Conservation (phyloP, 1,284 basidiomycete species). For the Exsudoporus floridanus region DNA sequence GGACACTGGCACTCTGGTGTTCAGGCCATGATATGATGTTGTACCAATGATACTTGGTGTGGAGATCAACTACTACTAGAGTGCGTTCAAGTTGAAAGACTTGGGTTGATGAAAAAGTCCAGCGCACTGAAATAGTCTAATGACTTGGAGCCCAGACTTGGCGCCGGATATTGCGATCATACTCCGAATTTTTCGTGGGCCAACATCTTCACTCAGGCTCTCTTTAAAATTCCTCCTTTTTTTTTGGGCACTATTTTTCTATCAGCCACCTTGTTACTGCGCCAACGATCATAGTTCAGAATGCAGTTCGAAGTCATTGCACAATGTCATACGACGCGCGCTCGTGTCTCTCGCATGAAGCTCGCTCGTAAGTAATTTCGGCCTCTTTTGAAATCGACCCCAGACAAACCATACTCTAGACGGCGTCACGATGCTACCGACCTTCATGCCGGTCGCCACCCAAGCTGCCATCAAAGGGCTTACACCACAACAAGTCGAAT, state of each 20-base stretch:
- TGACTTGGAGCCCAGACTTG: no score
- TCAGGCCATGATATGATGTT: constrained; percentile 60
- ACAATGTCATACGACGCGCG: constrained; percentile 72
- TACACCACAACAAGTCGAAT: constrained; percentile 79
- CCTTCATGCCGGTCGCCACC: constrained; percentile 89
- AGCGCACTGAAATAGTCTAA: neutral
- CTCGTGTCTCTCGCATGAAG: constrained; percentile 75
- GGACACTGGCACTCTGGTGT: constrained; percentile 81
- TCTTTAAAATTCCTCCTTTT: neutral
- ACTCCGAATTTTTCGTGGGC: neutral
- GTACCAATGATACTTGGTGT: neutral
- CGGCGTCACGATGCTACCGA: constrained; percentile 76
- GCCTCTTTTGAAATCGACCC: neutral
- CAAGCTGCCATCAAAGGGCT: constrained; percentile 86
- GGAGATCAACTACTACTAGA: neutral
- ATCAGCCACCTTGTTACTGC: neutral
- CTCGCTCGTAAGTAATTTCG: constrained; percentile 53
- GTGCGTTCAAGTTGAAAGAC: no score
- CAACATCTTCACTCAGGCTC: neutral
- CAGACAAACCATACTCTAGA: constrained; percentile 43
- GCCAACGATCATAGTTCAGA: neutral
- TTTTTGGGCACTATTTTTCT: neutral
- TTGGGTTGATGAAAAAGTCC: neutral
- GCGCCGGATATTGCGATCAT: no score
- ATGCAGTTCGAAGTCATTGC: constrained; percentile 83